Percentiles rank a stretch among this genome's conserved stretches.
These are phyloP conservation scores for Alternaria triticimaculans DNA, from an alignment of 2,329 filamentous ascomycete genomes.

Conservation along the genomic window DNA sequence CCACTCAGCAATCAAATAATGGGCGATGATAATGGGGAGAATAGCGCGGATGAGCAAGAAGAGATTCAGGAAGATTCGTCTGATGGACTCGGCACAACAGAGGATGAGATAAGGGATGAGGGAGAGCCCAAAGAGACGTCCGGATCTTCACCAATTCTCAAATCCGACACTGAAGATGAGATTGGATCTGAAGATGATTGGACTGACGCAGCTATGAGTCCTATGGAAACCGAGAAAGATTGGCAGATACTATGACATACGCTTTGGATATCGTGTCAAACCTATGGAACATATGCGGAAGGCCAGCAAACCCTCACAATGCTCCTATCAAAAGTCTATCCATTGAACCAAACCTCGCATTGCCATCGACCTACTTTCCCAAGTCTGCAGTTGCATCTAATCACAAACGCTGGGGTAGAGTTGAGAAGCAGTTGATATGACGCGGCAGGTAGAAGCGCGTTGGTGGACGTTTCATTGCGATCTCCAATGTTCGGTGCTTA, in stretches of 20 bases:
- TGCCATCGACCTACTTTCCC: too few relatives aligned
- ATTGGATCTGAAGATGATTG: constrained; percentile 10
- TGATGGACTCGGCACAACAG: neutral
- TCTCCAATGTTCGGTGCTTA: too few relatives aligned
- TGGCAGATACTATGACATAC: constrained; percentile 18
- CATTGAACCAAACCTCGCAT: too few relatives aligned
- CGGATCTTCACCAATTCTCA: neutral
- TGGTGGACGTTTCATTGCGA: too few relatives aligned
- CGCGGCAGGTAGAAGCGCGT: too few relatives aligned
- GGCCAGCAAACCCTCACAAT: too few relatives aligned
- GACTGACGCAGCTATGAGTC: constrained; percentile 14
- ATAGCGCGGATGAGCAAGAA: neutral
- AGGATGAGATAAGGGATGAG: neutral
- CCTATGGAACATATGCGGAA: too few relatives aligned
- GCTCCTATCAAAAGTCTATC: too few relatives aligned
- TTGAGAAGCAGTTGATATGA: too few relatives aligned
- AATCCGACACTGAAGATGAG: neutral
- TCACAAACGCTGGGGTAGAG: too few relatives aligned
- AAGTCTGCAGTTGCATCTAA: too few relatives aligned
- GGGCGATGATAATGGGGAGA: neutral
- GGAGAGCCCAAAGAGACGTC: neutral
- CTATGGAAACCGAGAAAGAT: constrained; percentile 2
- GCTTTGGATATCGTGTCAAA: too few relatives aligned
- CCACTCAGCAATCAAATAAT: neutral
- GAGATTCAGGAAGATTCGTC: neutral